Percentiles rank a stretch among this genome's conserved stretches.
Conservation (phyloP, 2,329 filamentous ascomycete species). For the Ophiostoma sp. region DNA sequence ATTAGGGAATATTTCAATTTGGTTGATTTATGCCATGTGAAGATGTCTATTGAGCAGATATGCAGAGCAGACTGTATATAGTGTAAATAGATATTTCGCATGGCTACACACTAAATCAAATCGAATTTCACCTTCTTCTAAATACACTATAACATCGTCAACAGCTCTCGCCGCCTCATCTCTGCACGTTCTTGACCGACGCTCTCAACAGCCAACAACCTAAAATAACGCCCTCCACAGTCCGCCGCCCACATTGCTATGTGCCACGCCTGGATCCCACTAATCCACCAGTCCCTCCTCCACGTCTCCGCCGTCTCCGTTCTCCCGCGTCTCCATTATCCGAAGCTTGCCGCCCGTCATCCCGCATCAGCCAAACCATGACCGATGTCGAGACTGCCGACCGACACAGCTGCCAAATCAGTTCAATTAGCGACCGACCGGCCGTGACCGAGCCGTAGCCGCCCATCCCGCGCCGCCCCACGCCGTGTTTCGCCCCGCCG, state of each 20-base stretch:
- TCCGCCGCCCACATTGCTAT: neutral
- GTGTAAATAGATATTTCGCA: neutral
- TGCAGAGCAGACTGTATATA: neutral
- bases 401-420: neutral
- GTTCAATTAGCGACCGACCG: constrained; percentile 5
- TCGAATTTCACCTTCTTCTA: neutral
- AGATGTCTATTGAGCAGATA: neutral
- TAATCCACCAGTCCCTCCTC: neutral
- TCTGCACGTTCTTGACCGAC: neutral
- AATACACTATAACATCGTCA: neutral
- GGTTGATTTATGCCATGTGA: neutral
- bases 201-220: neutral
- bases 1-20: neutral
- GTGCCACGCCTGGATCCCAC: constrained; percentile 2
- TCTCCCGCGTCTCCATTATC: constrained; percentile 2
- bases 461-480: neutral
- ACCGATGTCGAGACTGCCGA: neutral
- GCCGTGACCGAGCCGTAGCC: constrained; percentile 9
- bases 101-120: neutral
- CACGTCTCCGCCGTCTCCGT: constrained; percentile 2
- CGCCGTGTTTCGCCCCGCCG: neutral
- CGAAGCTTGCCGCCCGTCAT: neutral
- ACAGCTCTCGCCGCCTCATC: neutral
- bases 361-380: neutral
- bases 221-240: neutral